Percentiles rank a stretch among this genome's conserved stretches.
Conservation (phyloP, 495 filamentous ascomycete species). For the Clavariopsis aquatica region DNA sequence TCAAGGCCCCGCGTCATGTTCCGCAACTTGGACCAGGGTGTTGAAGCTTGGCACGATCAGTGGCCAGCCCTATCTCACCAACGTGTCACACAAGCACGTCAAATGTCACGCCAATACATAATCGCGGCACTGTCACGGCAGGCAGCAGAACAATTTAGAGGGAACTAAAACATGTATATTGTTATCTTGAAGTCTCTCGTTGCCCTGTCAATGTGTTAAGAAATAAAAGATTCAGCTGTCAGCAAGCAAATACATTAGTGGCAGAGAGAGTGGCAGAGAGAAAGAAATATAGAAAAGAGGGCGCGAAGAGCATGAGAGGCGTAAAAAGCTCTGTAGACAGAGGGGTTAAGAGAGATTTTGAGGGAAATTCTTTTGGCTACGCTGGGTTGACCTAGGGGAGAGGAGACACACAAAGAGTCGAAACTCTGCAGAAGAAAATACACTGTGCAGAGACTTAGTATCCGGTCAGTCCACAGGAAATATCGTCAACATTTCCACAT, state of each 20-base stretch:
- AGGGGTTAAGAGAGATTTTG: no score
- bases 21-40: neutral
- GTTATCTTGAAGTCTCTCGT: neutral
- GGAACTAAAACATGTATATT: neutral
- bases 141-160: neutral
- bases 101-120: no score
- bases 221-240: neutral
- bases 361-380: no score
- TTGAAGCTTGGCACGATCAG: neutral
- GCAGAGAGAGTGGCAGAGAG: neutral
- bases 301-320: neutral
- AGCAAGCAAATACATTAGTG: neutral
- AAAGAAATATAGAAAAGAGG: neutral
- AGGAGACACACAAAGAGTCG: neutral
- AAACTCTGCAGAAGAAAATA: neutral
- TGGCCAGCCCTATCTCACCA: neutral
- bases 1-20: slow-evolving; percentile 6
- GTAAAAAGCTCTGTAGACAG: neutral
- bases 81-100: no score
- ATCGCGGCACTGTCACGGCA: neutral
- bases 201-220: neutral
- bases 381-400: no score
- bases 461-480: neutral
- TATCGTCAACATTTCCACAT: neutral
- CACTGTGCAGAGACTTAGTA: neutral